Evolutionary conservation across 179 eudicot species (phyloP), one percentile per base, ranked within the genome.

Genomic region (Vitellaria paradoxa): DNA sequence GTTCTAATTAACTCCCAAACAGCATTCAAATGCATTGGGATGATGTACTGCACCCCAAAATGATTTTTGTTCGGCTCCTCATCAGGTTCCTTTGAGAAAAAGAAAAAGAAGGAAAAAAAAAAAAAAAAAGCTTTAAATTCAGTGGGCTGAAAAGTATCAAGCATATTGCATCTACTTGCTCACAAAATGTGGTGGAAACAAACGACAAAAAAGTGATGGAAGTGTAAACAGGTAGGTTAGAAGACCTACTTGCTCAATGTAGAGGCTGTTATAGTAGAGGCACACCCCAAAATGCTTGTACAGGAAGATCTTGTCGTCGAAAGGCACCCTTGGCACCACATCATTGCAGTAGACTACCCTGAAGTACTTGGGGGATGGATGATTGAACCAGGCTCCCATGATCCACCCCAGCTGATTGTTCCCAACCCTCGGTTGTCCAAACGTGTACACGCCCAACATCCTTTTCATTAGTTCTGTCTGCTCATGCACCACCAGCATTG

Each of bases 301-400:
- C 86, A 91, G 82, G 91, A 92, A 89, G 40, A 88, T 84, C 46
- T 82, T 86, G 62, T 93, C 80, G 64, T 95, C 98, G 59, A 84
- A 93, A 67, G 97, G 99, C 53, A 95, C 66, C 87, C 99, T 87
- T 53, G 99, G 97, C 79, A 95, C 97, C 37, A 93, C 82, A 78
- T 95, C 99, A 78, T 93, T 91, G 81, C 91, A 88, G 65, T 95
- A 95, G 9, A 95, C 99, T n/a, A 90, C 85, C 72, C 99, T 81
- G 30, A 85, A 89, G 85, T 95, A 95, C 81, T 77, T 86, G 2
- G 84, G 70, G 46, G 65, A 68, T 1, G 84, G 86, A 56, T 73
- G 46, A 68, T 82, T 84, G 8, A 93, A 77, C 15, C 79, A 79
- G 4, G 82, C 78, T 81, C 91, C 88, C 87, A 91, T 84, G 73